These are phyloP conservation scores for Trametes polyzona DNA, from an alignment of 1,284 basidiomycete genomes.

Conservation along the genomic window DNA sequence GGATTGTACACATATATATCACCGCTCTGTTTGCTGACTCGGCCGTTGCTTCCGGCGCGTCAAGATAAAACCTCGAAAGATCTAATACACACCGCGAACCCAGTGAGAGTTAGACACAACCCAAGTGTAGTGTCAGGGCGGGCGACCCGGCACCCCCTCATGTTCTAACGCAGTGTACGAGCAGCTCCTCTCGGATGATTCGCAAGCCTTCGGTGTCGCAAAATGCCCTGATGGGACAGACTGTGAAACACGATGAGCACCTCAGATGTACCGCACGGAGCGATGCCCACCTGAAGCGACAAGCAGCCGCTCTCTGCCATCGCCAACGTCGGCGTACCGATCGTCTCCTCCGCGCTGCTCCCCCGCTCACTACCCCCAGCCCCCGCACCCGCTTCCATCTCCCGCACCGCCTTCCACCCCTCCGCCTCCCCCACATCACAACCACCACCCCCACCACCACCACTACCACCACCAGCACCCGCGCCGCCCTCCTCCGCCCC, in stretches of 20 bases:
- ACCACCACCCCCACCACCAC: too few relatives aligned
- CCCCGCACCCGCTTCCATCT: neutral
- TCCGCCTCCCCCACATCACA: neutral
- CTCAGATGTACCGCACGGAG: too few relatives aligned
- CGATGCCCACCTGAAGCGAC: neutral
- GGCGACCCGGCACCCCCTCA: too few relatives aligned
- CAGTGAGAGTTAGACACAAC: too few relatives aligned
- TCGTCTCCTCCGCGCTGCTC: neutral
- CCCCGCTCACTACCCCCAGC: neutral
- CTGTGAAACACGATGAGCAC: neutral
- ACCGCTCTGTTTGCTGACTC: too few relatives aligned
- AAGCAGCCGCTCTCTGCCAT: too few relatives aligned
- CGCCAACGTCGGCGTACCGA: too few relatives aligned
- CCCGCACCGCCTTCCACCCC: neutral
- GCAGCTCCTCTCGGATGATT: neutral
- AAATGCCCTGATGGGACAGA: neutral
- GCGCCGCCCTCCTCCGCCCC: conserved; percentile 2
- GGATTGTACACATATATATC: too few relatives aligned
- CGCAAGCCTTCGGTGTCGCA: conserved; percentile 1
- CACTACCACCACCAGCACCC: neutral
- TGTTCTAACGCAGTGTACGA: neutral
- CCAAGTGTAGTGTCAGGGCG: too few relatives aligned
- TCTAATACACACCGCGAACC: too few relatives aligned
- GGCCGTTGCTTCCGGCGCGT: too few relatives aligned
- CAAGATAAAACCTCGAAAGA: too few relatives aligned